Base-by-base conservation (phyloP, 2,329 filamentous ascomycete genomes). In the Shiraia bambusicola region DNA sequence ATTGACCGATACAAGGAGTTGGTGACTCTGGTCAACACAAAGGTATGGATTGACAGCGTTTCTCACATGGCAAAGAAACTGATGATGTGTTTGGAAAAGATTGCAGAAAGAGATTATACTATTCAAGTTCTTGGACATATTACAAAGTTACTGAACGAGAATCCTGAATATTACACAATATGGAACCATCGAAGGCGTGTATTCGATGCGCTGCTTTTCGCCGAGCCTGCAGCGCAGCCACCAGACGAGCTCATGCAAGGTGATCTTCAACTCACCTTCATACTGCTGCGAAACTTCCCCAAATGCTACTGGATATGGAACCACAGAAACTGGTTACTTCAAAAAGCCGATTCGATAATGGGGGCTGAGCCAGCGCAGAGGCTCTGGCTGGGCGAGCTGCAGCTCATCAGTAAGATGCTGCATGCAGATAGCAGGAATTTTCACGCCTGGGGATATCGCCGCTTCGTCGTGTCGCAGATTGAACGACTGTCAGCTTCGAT, bases 261-360 rank as follows among this genome's bases (percentile, higher is more conserved):
- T 40, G 93, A 98, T 65, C 76, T 98, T 25, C 73, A 74, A 34
- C 95, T 96, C 62, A 84, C 92, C 25, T 81, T 96, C 28, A 88
- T 88, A 0, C 78, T 98, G 14, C 79, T 98, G 35, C 79, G 88
- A 51, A 82, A 89, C 53, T 92, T 83, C 53, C 93, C 93, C 6
- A 98, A 98, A 69, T 97, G 93, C 76, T 98, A 98, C 73, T 97
- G 93, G 92, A 92, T 98, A 61, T 98, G 93, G 93, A 95, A 95
- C 57, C 92, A 96, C 69, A 84, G 93, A 19, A 72, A 86, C 32
- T 98, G 93, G 91, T 74, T 92, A 3, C 75, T 98, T 11, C 75
- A 84, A 40, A 81, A 88, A 65, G 83, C 84, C 25, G 87, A 86
- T 33, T 65, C 76, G 10, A 75, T 83, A 13, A 74, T 95, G 8